phyloP scores from a whole-genome alignment of 2,329 filamentous ascomycete genomes.

The Beauveria sp. region DNA sequence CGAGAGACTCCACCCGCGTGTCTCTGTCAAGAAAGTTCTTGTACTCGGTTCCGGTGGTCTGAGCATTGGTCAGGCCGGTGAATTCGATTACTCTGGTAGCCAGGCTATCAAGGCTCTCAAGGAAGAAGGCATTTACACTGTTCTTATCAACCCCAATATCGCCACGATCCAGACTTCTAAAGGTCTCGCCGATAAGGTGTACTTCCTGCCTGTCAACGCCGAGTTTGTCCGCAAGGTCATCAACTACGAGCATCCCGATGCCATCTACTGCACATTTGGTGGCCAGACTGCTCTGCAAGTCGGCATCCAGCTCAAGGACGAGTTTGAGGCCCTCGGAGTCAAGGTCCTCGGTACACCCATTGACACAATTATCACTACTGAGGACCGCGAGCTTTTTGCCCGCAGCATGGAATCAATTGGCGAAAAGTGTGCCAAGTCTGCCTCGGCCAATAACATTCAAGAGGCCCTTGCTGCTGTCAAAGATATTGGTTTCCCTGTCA shows the following conservation, averaged over 20 bases:
- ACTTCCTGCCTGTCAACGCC: conserved; percentile 93
- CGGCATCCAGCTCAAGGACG: conserved; percentile 94
- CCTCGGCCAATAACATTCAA: conserved; percentile 79
- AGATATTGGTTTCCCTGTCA: conserved; percentile 91
- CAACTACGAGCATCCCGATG: conserved; percentile 85
- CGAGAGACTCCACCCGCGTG: conserved; percentile 63
- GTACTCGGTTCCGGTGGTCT: conserved; percentile 91
- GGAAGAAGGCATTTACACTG: conserved; percentile 95
- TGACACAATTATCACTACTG: conserved; percentile 95
- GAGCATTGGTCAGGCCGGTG: conserved; percentile 94
- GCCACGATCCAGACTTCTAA: conserved; percentile 98
- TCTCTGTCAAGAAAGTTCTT: conserved; percentile 88
- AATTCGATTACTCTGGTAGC: conserved; percentile 97
- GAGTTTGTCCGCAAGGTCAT: conserved; percentile 98
- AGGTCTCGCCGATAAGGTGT: conserved; percentile 95
- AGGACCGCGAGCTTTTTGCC: conserved; percentile 95
- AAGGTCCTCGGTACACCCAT: conserved; percentile 94
- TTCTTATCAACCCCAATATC: conserved; percentile 98
- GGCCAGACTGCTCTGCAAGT: conserved; percentile 96
- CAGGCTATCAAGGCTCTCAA: conserved; percentile 98
- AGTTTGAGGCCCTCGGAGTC: conserved; percentile 87
- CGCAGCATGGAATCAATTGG: conserved; percentile 97
- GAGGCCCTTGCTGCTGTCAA: conserved; percentile 86
- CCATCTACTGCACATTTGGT: conserved; percentile 96
- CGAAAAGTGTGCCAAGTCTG: conserved; percentile 96